A percentile compares a stretch with the other conserved stretches of the same genome.
These are phyloP conservation scores for Aspergillus nanangensis DNA, from an alignment of 495 filamentous ascomycete genomes.

Conservation along the genomic window DNA sequence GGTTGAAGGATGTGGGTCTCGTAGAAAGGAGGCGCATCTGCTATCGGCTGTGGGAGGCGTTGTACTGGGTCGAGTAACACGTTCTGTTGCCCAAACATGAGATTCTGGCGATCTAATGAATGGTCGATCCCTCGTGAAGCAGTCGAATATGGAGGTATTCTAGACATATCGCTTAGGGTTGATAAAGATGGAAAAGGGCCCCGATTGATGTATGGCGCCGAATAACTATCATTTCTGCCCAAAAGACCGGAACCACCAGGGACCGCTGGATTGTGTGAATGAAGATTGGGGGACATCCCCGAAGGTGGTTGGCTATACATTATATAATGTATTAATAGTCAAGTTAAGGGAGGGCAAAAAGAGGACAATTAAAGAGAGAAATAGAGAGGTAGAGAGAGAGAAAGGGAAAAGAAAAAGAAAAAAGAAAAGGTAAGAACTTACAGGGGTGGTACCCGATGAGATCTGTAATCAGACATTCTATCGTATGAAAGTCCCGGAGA, in stretches of 20 bases:
- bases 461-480: constrained; percentile 37
- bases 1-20: constrained; percentile 53
- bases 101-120: constrained; percentile 28
- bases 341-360: not conserved
- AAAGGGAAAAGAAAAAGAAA: not conserved
- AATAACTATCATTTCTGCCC: constrained; percentile 33
- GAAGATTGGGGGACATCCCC: constrained; percentile 31
- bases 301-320: constrained; percentile 32
- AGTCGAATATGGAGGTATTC: constrained; percentile 27
- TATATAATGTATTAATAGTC: constrained; percentile 4
- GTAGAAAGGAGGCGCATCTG: constrained; percentile 52
- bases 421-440: constrained; percentile 21
- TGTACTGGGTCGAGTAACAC: constrained; percentile 28
- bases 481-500: constrained; percentile 32
- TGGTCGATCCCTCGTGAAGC: constrained; percentile 33
- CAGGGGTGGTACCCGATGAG: constrained; percentile 38
- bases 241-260: constrained; percentile 25
- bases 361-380: not conserved
- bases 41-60: constrained; percentile 23
- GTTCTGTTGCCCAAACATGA: constrained; percentile 25
- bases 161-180: constrained; percentile 31
- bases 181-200: constrained; percentile 28
- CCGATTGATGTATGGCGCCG: constrained; percentile 30
- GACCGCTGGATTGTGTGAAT: constrained; percentile 22
- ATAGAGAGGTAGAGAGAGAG: not conserved